Base-by-base conservation (phyloP, 441 rosid species). In the Populus hybrid region DNA sequence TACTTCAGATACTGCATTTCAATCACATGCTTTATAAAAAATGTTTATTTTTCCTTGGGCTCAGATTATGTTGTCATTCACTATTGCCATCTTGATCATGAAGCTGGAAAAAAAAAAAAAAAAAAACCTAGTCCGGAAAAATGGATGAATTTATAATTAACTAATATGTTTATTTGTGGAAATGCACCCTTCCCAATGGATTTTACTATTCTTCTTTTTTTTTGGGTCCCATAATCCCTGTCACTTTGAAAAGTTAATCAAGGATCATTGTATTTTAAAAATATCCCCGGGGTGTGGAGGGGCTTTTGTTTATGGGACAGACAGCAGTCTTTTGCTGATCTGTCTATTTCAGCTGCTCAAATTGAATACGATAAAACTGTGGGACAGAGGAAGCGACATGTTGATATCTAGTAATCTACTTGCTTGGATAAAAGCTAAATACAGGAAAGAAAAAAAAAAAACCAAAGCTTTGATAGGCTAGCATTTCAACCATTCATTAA, bases 1-100 rank as follows among this genome's bases (percentile, higher is more conserved):
- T 92, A 85, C 68, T 9, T 59, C 28, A 59, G 30, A 64, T 64
- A 10, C 35, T 69, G 26, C 59, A 46, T 32, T 72, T 65, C 28
- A 32, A 40, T 6, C 61, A 7, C 46, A 24, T 28, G 46, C 42
- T 23, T 65, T 18, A 8, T 12, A 30, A 38, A 8, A n/a, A 46
- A 77, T 64, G 10, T 7, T 18, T 14, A 53, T 30, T 9, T 23
- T 67, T 0, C 23, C 2, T n/a, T 2, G 74, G n/a, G 26, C 74
- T 69, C 18, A n/a, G 32, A 65, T 28, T 30, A 3, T 30, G 38
- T 71, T 75, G 24, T 36, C 7, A n/a, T 34, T 50, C 10, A 34
- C 16, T 32, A 16, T 5, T 64, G 61, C 18, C 21, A 50, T 28
- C 35, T 10, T 28, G 9, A 34, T 8, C 24, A 67, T 67, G 38